Conservation (phyloP, 805 yeast species). For the Metschnikowia lochheadii region DNA sequence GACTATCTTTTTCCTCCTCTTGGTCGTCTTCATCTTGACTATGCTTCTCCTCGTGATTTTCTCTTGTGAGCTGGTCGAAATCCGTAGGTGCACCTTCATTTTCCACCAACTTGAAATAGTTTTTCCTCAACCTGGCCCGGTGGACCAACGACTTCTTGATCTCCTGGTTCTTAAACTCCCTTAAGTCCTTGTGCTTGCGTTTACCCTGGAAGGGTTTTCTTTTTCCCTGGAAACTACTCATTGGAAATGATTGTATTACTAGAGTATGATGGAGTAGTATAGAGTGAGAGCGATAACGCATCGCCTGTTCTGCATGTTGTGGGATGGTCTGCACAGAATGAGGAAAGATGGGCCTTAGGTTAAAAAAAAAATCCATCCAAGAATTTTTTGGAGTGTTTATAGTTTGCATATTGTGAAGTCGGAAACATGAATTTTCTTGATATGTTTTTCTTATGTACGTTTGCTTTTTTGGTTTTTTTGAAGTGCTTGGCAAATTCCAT, state of each 20-base stretch:
- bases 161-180: constrained; percentile 49
- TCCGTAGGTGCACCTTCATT: constrained; percentile 54
- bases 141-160: constrained; percentile 75
- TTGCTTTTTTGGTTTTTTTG: background rate
- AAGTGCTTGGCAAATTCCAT: background rate
- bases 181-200: constrained; percentile 30
- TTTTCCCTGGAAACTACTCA: constrained; percentile 9
- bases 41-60: constrained; percentile 8
- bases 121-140: constrained; percentile 75
- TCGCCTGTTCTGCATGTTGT: background rate
- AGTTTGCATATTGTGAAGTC: background rate
- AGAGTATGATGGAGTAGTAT: background rate
- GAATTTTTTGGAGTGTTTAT: background rate
- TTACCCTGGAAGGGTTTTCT: constrained; percentile 25
- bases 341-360: background rate
- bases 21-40: constrained; percentile 5
- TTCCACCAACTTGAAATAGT: constrained; percentile 73
- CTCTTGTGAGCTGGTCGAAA: constrained; percentile 19
- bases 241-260: background rate
- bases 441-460: background rate
- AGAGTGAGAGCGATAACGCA: background rate
- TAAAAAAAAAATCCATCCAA: background rate
- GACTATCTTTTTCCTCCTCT: background rate
- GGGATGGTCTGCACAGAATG: background rate
- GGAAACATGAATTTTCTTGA: too few relatives aligned